Conservation (phyloP, 1,284 basidiomycete species). For the Fomitopsis betulina region DNA sequence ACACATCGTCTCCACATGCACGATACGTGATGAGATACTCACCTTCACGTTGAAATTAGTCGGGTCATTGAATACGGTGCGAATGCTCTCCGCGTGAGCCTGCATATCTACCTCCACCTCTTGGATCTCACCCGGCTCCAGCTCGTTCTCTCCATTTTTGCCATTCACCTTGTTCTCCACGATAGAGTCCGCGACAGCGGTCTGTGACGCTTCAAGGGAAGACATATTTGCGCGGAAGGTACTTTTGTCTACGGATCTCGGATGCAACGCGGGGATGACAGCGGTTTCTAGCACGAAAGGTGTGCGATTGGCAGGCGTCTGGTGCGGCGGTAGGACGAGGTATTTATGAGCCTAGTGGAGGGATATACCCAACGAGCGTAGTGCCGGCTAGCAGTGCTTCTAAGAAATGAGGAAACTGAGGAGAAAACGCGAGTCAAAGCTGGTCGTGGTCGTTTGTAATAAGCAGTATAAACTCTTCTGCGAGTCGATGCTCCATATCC, state of each 20-base stretch:
- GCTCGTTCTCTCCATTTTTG: constrained; percentile 32
- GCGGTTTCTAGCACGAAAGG: background rate
- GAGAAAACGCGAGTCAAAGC: background rate
- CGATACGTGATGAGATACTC: constrained; percentile 10
- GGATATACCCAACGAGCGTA: constrained; percentile 4
- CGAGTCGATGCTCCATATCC: constrained; percentile 1
- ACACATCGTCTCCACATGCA: background rate
- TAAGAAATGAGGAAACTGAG: constrained; percentile 1
- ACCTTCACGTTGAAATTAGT: constrained; percentile 92
- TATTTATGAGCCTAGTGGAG: background rate
- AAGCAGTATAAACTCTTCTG: background rate
- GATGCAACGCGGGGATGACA: background rate
- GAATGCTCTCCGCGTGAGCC: constrained; percentile 74
- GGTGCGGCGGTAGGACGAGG: background rate
- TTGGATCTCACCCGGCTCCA: constrained; percentile 72
- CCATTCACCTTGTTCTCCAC: constrained; percentile 40
- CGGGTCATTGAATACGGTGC: constrained; percentile 89
- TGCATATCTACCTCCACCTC: constrained; percentile 80
- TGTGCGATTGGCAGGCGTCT: background rate
- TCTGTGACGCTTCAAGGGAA: constrained; percentile 65
- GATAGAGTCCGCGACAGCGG: constrained; percentile 66
- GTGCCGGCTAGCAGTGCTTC: constrained; percentile 3
- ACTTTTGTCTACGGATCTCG: background rate
- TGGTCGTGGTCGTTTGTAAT: constrained; percentile 4
- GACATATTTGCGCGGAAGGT: background rate